A percentile compares a stretch with the other conserved stretches of the same genome.
phyloP scores from a whole-genome alignment of 176 grass and related monocot species.

The Bonia amplexicaulis region DNA sequence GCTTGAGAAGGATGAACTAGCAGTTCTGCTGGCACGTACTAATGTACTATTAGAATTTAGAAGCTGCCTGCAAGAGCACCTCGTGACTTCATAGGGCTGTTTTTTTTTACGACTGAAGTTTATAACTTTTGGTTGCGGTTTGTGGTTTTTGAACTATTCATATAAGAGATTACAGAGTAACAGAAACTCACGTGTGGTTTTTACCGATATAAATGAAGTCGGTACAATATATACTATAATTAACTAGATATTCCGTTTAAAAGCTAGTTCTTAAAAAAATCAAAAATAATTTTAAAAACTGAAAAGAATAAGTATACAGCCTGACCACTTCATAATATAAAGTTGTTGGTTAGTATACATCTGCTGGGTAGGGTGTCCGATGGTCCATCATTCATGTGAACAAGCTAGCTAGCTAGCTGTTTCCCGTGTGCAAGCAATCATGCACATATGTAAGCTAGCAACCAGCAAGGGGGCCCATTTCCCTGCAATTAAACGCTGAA shows the following conservation, averaged over 20 bases:
- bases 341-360: neutral
- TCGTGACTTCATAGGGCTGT: neutral
- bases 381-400: neutral
- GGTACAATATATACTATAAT: too few species aligned
- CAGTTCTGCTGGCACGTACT: neutral
- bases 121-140: too few species aligned
- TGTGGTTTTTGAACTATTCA: too few species aligned
- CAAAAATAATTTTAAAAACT: too few species aligned
- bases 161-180: too few species aligned
- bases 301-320: too few species aligned
- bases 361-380: neutral
- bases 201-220: too few species aligned
- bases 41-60: neutral
- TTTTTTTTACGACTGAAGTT: too few species aligned
- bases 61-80: neutral
- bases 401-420: neutral
- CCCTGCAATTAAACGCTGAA: neutral
- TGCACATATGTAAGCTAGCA: neutral
- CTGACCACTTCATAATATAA: neutral
- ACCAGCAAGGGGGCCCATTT: neutral
- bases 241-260: too few species aligned
- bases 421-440: neutral
- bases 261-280: too few species aligned
- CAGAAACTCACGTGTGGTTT: too few species aligned
- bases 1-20: neutral